These are phyloP conservation scores for Nicotiana obtusifolia DNA, from an alignment of 257 asterid genomes.

Conservation along the genomic window DNA sequence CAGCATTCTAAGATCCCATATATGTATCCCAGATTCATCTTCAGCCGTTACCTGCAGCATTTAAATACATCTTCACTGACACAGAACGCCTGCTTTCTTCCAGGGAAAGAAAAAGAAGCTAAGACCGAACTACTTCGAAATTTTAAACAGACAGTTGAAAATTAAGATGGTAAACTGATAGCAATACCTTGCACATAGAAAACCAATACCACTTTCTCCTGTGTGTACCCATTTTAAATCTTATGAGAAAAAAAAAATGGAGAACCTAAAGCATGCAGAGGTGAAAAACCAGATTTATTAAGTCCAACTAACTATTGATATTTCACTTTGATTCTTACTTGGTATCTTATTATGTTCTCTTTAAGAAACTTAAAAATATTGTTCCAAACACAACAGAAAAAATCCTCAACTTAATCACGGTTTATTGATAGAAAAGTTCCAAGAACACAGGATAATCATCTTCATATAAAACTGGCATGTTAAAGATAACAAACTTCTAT, in stretches of 20 bases:
- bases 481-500: neutral
- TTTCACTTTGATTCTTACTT: neutral
- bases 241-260: neutral
- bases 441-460: conserved; percentile 6
- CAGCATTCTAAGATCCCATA: conserved; percentile 88
- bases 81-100: conserved; percentile 8
- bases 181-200: neutral
- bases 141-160: neutral
- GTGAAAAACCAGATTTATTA: neutral
- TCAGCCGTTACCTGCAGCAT: conserved; percentile 84
- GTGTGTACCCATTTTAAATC: neutral
- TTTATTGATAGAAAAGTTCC: neutral
- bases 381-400: neutral
- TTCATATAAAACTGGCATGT: neutral
- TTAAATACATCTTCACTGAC: conserved; percentile 10
- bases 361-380: neutral
- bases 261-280: neutral
- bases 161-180: neutral
- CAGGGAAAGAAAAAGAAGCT: neutral
- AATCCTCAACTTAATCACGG: neutral
- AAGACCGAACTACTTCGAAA: neutral
- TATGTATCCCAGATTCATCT: conserved; percentile 89
- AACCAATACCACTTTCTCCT: neutral
- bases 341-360: neutral
- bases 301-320: neutral